Conservation (phyloP, 2,329 filamentous ascomycete genomes). For the Pseudovirgaria hyperparasitica region DNA sequence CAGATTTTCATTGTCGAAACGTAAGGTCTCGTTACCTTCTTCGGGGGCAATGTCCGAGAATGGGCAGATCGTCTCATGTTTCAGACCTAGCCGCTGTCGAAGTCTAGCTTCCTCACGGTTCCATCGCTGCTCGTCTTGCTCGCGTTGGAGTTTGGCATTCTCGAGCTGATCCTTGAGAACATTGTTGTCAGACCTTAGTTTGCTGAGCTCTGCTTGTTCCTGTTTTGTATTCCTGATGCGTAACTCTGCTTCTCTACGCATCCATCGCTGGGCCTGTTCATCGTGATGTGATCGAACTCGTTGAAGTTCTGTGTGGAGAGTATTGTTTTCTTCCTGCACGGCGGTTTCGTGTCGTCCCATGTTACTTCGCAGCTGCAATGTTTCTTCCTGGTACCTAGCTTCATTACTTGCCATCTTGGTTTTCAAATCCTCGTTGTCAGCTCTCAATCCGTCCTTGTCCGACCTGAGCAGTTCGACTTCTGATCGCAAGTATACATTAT, state of each 20-base stretch:
- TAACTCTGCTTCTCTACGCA: constrained; percentile 20
- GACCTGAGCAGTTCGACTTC: constrained; percentile 11
- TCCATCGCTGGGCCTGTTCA: constrained; percentile 21
- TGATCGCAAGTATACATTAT: constrained; percentile 24
- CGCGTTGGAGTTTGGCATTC: constrained; percentile 58
- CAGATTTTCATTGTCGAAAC: constrained; percentile 27
- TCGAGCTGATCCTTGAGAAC: constrained; percentile 61
- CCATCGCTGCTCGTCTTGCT: constrained; percentile 31
- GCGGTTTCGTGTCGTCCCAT: constrained; percentile 19
- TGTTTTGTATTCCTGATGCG: constrained; percentile 17
- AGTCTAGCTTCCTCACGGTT: constrained; percentile 17
- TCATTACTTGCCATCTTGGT: constrained; percentile 20
- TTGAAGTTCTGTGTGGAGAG: constrained; percentile 18
- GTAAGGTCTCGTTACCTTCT: constrained; percentile 25
- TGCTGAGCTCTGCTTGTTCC: constrained; percentile 27
- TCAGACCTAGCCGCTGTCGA: constrained; percentile 18
- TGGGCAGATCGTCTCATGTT: constrained; percentile 26
- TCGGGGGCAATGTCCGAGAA: constrained; percentile 24
- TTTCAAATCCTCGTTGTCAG: constrained; percentile 20
- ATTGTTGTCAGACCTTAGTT: constrained; percentile 59
- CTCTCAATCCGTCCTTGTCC: constrained; percentile 16
- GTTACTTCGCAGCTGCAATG: constrained; percentile 19
- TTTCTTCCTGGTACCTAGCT: constrained; percentile 21
- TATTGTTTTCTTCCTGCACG: constrained; percentile 20
- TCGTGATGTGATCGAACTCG: constrained; percentile 21